Evolutionary conservation across 2,329 filamentous ascomycete species (phyloP).

Genomic region (Xylariaceae sp.): DNA sequence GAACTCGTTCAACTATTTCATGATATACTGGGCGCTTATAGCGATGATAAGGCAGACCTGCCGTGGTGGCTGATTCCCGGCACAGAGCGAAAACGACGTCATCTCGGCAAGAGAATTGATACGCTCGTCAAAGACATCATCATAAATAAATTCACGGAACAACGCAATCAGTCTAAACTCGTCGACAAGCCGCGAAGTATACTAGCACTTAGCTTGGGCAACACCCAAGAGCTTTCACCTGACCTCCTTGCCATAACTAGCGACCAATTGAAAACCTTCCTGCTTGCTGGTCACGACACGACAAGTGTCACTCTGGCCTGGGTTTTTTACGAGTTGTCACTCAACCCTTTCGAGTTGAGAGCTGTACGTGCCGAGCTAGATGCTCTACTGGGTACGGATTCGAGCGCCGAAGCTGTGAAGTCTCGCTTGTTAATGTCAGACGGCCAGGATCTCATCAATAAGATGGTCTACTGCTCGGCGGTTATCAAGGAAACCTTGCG

Average conservation of each 20-base stretch:
- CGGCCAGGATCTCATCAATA: not conserved
- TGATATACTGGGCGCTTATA: constrained; percentile 28
- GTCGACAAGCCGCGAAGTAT: constrained; percentile 9
- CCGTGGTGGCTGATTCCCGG: constrained; percentile 22
- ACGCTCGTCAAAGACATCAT: constrained; percentile 25
- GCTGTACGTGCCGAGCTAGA: constrained; percentile 1
- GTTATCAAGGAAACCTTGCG: constrained; percentile 40
- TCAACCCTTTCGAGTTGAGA: not conserved
- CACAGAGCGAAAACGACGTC: constrained; percentile 7
- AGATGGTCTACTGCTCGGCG: constrained; percentile 35
- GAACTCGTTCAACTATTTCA: constrained; percentile 30
- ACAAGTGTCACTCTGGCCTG: constrained; percentile 1
- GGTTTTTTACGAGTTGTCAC: constrained; percentile 2
- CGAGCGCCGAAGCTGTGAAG: not conserved
- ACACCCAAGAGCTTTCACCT: not conserved
- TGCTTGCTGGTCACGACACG: constrained; percentile 2
- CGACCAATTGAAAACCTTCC: constrained; percentile 1
- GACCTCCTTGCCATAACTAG: not conserved
- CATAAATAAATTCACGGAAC: not conserved
- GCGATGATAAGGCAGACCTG: constrained; percentile 17
- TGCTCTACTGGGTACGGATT: not conserved
- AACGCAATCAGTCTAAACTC: not conserved
- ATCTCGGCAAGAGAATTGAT: constrained; percentile 22
- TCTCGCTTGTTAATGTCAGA: not conserved
- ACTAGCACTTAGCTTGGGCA: not conserved